Conservation (phyloP, 805 yeast species). For the Metschnikowia koreensis region DNA sequence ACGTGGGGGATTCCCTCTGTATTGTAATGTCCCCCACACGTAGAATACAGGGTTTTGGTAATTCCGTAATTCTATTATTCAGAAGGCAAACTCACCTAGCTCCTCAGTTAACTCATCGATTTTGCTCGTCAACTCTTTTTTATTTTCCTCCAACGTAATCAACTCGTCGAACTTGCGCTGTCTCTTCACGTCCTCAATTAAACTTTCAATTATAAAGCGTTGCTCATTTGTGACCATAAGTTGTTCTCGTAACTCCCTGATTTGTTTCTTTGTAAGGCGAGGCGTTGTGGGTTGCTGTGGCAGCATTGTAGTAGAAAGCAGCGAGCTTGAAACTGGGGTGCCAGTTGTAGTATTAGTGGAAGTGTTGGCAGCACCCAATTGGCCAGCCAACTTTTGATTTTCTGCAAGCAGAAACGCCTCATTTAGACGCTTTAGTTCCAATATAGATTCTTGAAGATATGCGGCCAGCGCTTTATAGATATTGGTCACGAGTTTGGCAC, state of each 20-base stretch:
- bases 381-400: conserved; percentile 20
- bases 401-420: conserved; percentile 35
- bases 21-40: too few species aligned
- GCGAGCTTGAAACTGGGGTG: conserved; percentile 1
- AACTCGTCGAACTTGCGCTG: conserved; percentile 78
- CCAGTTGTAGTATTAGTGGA: not conserved
- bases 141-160: conserved; percentile 53
- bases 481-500: conserved; percentile 40
- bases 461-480: conserved; percentile 55
- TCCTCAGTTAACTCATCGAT: conserved; percentile 44
- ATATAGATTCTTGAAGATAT: conserved; percentile 66
- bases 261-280: conserved; percentile 47
- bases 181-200: conserved; percentile 60
- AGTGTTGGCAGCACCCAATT: not conserved
- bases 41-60: too few species aligned
- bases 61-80: too few species aligned
- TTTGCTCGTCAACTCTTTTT: conserved; percentile 53
- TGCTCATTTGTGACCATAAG: conserved; percentile 89
- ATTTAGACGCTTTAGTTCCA: conserved; percentile 63
- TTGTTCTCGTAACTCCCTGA: conserved; percentile 64
- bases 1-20: not conserved
- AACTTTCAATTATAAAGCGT: conserved; percentile 62
- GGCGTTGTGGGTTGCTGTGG: conserved; percentile 15
- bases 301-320: conserved; percentile 6
- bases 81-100: conserved; percentile 55